phyloP scores from a whole-genome alignment of 2,329 filamentous ascomycete genomes.

The Sarocladiaceae sp. region DNA sequence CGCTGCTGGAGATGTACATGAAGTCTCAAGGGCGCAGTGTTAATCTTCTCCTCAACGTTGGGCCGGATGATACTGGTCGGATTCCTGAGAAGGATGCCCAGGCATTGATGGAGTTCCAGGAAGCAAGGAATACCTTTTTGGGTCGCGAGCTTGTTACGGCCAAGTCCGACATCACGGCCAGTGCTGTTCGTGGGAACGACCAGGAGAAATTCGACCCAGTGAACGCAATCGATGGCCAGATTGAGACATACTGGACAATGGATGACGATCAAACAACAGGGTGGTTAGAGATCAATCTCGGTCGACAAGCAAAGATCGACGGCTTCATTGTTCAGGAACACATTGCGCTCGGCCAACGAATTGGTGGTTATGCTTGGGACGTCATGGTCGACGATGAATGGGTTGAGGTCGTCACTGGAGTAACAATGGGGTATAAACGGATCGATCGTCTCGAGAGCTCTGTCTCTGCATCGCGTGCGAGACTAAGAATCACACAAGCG shows the following conservation, averaged over 20 bases:
- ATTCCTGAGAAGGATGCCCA: not conserved
- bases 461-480: constrained; percentile 9
- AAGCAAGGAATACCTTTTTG: constrained; percentile 18
- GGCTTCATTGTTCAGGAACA: constrained; percentile 23
- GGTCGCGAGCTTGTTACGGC: constrained; percentile 16
- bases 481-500: constrained; percentile 20
- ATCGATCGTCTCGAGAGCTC: constrained; percentile 19
- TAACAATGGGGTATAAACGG: constrained; percentile 22
- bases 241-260: constrained; percentile 21
- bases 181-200: constrained; percentile 17
- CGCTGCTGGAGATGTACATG: constrained; percentile 23
- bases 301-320: constrained; percentile 14
- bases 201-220: constrained; percentile 16
- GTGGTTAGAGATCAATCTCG: constrained; percentile 21
- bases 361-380: constrained; percentile 23
- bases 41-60: constrained; percentile 10
- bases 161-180: constrained; percentile 15
- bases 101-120: not conserved
- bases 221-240: constrained; percentile 18
- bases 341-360: constrained; percentile 23
- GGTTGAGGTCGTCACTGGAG: constrained; percentile 17
- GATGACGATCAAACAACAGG: constrained; percentile 18
- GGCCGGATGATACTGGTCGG: not conserved
- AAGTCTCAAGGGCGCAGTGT: constrained; percentile 21
- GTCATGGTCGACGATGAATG: constrained; percentile 15